Evolutionary conservation across 2,329 filamentous ascomycete genomes (phyloP).

Genomic region (Fusarium virguliforme): DNA sequence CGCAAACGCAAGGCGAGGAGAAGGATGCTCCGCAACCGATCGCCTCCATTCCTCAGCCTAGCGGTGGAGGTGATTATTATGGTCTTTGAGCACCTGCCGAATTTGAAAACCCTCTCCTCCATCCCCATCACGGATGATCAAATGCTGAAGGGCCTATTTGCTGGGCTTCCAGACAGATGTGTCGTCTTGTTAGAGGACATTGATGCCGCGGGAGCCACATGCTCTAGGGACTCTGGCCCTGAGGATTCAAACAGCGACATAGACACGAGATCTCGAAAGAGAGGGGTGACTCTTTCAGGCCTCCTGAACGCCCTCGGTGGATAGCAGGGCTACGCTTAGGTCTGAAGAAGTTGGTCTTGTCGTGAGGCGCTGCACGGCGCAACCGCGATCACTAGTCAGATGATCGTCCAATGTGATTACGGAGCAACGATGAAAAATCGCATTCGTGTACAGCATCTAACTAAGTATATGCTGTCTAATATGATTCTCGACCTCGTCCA

Average conservation of each 20-base stretch:
- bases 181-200: conserved; percentile 60
- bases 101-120: not conserved
- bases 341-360: too few relatives aligned
- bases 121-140: conserved; percentile 46
- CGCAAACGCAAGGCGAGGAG: not conserved
- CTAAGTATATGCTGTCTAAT: too few relatives aligned
- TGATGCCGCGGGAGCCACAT: conserved; percentile 49
- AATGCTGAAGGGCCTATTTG: conserved; percentile 53
- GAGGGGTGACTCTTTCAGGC: conserved; percentile 37
- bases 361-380: too few relatives aligned
- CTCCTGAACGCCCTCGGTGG: conserved; percentile 29
- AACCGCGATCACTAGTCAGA: too few relatives aligned
- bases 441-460: too few relatives aligned
- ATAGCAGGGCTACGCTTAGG: not conserved
- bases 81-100: not conserved
- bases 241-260: conserved; percentile 31
- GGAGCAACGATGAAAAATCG: too few relatives aligned
- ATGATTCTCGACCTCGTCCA: too few relatives aligned
- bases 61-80: not conserved
- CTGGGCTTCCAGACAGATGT: conserved; percentile 54
- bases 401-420: too few relatives aligned
- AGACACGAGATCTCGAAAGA: conserved; percentile 27
- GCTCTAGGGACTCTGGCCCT: conserved; percentile 32
- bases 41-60: not conserved
- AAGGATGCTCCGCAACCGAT: not conserved